Evolutionary conservation across 139 green algal species (phyloP), one percentile per base, ranked within the genome.

Genomic region (Chlamydomonas sp.): DNA sequence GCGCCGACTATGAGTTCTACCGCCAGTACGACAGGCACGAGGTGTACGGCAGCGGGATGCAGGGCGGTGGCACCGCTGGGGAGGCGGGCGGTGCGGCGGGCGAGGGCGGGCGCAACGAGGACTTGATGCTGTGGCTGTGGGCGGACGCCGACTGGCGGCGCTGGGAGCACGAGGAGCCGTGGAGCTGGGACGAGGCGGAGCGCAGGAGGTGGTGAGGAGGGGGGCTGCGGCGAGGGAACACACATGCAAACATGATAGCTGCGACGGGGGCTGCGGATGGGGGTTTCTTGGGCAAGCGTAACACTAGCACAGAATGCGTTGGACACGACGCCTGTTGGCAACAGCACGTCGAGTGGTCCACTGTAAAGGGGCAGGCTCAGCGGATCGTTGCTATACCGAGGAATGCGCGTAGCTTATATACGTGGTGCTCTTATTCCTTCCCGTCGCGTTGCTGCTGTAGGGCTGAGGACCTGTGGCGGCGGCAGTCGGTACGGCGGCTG

Each of bases 141-240:
- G 85, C 81, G 83, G 90, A 96, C 63, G 78, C 88, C 14, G 95
- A 97, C 90, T 97, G 95, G 95, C 91, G 89, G 77, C 86, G 94
- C 31, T 94, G 96, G 94, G 91, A 95, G 86, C 84, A 89, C n/a
- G 94, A 95, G 8, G 92, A 95, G 85, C 79, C 83, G 0, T 96
- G 94, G 93, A 81, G 86, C 72, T 97, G 95, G 94, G 81, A 94
- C 14, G 83, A 85, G 10, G 62, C 76, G 15, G 91, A 93, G 74
- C 91, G 94, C n/a, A 80, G 77, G 61, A 79, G 73, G 57, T 94
- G 91, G 94, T 89, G 63, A 16, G 63, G 8, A 49, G 31, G 31
- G 31, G 31, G 31, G 31, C 31, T 49, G 31, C 31, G 31, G 31
- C 0, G 31, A 49, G 31, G 31, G 31, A 49, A 49, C 31, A 49